These are phyloP conservation scores for Bonia amplexicaulis DNA, from an alignment of 176 grass and related monocot genomes.

Conservation along the genomic window DNA sequence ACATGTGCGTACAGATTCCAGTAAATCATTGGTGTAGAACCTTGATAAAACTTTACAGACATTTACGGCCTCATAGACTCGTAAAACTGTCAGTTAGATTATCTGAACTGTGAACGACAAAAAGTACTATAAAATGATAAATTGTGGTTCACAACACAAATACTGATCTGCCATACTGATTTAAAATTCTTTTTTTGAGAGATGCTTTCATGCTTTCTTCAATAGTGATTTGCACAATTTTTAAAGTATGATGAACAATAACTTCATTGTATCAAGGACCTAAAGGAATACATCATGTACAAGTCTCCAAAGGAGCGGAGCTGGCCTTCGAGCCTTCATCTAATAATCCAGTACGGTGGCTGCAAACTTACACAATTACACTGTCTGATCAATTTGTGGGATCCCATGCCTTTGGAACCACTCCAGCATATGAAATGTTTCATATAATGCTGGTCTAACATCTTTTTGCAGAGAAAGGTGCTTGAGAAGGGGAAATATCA, in stretches of 20 bases:
- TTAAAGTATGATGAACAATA: too few species aligned
- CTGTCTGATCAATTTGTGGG: constrained; percentile 32
- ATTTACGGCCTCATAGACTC: background rate
- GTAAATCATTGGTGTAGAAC: background rate
- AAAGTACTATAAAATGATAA: constrained; percentile 25
- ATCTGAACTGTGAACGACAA: background rate
- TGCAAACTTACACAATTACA: constrained; percentile 15
- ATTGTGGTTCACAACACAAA: background rate
- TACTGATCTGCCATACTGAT: background rate
- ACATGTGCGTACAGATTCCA: background rate
- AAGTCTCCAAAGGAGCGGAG: background rate
- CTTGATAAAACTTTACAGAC: background rate
- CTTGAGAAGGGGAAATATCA: constrained; percentile 84
- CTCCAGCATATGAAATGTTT: constrained; percentile 89
- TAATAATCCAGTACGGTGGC: constrained; percentile 13
- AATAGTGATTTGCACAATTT: too few species aligned
- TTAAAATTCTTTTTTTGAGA: constrained; percentile 2
- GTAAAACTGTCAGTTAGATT: background rate
- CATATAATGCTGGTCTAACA: constrained; percentile 60
- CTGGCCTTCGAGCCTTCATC: background rate
- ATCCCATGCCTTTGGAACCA: constrained; percentile 83
- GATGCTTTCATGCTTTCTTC: too few species aligned
- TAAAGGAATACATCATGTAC: constrained; percentile 28
- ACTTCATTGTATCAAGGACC: background rate
- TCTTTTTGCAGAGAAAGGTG: constrained; percentile 77